These are phyloP conservation scores for Elsinoe batatas DNA, from an alignment of 2,329 filamentous ascomycete species.

Conservation along the genomic window DNA sequence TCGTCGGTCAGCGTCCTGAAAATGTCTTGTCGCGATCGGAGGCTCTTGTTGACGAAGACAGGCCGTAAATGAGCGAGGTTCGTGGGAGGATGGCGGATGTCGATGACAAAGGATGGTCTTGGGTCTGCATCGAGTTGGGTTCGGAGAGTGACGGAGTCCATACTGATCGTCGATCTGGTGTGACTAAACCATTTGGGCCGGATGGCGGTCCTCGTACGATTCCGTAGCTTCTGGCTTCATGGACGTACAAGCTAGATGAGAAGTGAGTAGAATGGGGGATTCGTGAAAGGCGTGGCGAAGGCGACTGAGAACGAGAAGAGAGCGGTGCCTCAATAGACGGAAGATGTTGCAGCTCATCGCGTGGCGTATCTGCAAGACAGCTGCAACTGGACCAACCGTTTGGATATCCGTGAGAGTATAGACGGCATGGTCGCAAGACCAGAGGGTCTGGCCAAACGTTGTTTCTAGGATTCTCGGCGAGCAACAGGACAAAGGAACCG, in stretches of 20 bases:
- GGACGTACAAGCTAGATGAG: background rate
- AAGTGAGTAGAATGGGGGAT: background rate
- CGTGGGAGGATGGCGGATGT: background rate
- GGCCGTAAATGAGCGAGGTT: background rate
- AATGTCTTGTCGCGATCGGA: background rate
- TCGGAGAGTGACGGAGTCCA: slow-evolving; percentile 2
- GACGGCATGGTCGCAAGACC: background rate
- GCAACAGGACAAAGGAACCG: slow-evolving; percentile 1
- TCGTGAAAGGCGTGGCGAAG: background rate
- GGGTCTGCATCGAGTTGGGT: slow-evolving; percentile 8
- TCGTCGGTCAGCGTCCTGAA: background rate
- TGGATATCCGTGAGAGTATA: background rate
- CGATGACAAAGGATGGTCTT: slow-evolving; percentile 5
- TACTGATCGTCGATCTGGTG: background rate
- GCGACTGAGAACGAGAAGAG: background rate
- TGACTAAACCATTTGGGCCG: background rate
- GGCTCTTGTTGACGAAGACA: slow-evolving; percentile 7
- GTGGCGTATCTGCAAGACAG: background rate
- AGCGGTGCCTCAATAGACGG: background rate
- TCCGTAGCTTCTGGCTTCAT: background rate
- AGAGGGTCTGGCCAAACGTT: background rate
- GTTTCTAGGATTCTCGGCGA: background rate
- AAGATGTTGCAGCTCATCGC: background rate
- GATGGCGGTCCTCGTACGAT: background rate
- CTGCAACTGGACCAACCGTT: background rate